Conservation (phyloP, 108 stramenopile species). For the Conticribra weissflogii region DNA sequence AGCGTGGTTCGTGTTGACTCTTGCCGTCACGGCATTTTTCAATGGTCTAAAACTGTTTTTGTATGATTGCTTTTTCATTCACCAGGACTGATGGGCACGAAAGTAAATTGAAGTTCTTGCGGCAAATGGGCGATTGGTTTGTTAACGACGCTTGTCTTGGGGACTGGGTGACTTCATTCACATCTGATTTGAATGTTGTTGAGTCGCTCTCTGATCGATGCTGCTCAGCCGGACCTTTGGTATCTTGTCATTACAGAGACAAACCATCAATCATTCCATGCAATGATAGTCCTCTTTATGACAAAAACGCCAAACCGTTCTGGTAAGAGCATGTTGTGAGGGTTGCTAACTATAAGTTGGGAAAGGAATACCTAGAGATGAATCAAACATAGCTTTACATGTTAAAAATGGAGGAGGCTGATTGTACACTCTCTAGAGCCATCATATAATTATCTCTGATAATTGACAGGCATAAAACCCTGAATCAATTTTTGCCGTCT, state of each 20-base stretch:
- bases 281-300: constrained; percentile 37
- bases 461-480: no score
- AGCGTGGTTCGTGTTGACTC: no score
- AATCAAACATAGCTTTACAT: no score
- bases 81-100: constrained; percentile 58
- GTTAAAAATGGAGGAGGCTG: no score
- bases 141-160: constrained; percentile 49
- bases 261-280: constrained; percentile 61
- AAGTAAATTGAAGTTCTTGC: constrained; percentile 67
- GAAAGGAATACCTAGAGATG: no score
- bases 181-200: neutral
- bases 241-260: constrained; percentile 62
- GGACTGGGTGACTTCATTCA: neutral
- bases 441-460: no score
- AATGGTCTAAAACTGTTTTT: no score
- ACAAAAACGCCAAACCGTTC: constrained; percentile 33
- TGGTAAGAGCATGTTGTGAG: no score
- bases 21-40: no score
- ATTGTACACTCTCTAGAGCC: no score
- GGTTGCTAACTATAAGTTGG: no score
- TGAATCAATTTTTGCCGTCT: no score
- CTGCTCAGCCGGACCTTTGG: constrained; percentile 48
- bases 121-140: constrained; percentile 76
- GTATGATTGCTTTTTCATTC: neutral
- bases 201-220: constrained; percentile 10